Evolutionary conservation across 2,329 filamentous ascomycete species (phyloP).

Genomic region (Fonsecaea erecta): DNA sequence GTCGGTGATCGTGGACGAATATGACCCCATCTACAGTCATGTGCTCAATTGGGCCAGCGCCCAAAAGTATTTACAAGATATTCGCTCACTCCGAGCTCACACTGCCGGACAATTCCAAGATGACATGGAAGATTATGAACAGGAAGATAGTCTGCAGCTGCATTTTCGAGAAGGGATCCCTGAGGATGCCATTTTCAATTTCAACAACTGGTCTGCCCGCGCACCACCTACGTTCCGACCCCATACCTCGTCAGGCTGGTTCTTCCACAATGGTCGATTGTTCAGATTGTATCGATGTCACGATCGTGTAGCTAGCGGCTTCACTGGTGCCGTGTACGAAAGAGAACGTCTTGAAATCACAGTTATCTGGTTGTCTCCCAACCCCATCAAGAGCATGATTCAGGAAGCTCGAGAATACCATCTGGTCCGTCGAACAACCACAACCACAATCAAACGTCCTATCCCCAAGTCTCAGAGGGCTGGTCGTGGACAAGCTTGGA

Average conservation of each 20-base stretch:
- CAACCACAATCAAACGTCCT: slow-evolving; percentile 54
- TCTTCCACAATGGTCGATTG: slow-evolving; percentile 50
- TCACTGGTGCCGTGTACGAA: slow-evolving; percentile 38
- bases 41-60: slow-evolving; percentile 64
- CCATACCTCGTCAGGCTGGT: slow-evolving; percentile 52
- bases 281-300: slow-evolving; percentile 50
- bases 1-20: slow-evolving; percentile 57
- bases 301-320: slow-evolving; percentile 39
- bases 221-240: slow-evolving; percentile 57
- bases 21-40: slow-evolving; percentile 64
- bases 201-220: slow-evolving; percentile 54
- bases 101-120: slow-evolving; percentile 50
- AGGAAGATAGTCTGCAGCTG: slow-evolving; percentile 40
- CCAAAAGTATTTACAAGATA: slow-evolving; percentile 58
- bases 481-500: slow-evolving; percentile 31
- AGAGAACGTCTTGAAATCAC: slow-evolving; percentile 52
- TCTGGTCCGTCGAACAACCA: slow-evolving; percentile 48
- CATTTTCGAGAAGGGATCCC: slow-evolving; percentile 39
- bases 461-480: slow-evolving; percentile 46
- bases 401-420: slow-evolving; percentile 52
- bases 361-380: slow-evolving; percentile 54
- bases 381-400: slow-evolving; percentile 55
- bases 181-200: slow-evolving; percentile 54
- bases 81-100: slow-evolving; percentile 61
- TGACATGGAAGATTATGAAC: slow-evolving; percentile 42